phyloP scores from a whole-genome alignment of 495 filamentous ascomycete species.

The Penicilliopsis zonata region DNA sequence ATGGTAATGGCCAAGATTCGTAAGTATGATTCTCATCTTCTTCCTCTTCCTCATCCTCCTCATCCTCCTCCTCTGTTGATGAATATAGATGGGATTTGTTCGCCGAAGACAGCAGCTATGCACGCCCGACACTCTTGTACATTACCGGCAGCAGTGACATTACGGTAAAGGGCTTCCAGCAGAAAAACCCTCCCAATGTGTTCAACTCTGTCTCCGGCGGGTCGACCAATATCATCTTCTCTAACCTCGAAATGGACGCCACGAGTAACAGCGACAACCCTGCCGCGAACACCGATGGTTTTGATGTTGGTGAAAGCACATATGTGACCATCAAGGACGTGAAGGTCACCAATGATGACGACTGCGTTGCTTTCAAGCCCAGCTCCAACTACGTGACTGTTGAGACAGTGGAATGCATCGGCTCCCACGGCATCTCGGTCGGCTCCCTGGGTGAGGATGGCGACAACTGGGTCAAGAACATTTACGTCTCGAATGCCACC shows the following conservation, averaged over 20 bases:
- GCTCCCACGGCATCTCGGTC: constrained; percentile 30
- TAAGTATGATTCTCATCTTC: no score
- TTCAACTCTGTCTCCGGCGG: constrained; percentile 27
- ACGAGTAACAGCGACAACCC: constrained; percentile 22
- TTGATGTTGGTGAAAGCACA: constrained; percentile 31
- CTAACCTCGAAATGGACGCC: constrained; percentile 20
- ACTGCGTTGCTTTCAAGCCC: constrained; percentile 36
- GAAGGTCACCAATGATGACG: constrained; percentile 30
- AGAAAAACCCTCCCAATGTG: constrained; percentile 33
- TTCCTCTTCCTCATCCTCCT: no score
- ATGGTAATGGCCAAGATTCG: constrained; percentile 34
- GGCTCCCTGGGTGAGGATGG: constrained; percentile 21
- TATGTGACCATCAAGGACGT: constrained; percentile 22
- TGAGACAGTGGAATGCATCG: constrained; percentile 23
- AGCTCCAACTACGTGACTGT: constrained; percentile 26
- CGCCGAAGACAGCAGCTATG: constrained; percentile 21
- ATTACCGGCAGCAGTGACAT: constrained; percentile 25
- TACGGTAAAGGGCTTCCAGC: constrained; percentile 17
- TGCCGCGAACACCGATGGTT: constrained; percentile 32
- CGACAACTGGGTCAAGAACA: constrained; percentile 24
- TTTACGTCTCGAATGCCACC: constrained; percentile 21
- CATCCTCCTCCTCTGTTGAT: no score
- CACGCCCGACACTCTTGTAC: constrained; percentile 27
- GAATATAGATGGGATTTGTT: constrained; percentile 29
- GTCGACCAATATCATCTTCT: constrained; percentile 17